Percentiles rank a stretch among this genome's conserved stretches.
Evolutionary conservation across 2,329 filamentous ascomycete species (phyloP).

Genomic region (Botrytis hyacinthi): DNA sequence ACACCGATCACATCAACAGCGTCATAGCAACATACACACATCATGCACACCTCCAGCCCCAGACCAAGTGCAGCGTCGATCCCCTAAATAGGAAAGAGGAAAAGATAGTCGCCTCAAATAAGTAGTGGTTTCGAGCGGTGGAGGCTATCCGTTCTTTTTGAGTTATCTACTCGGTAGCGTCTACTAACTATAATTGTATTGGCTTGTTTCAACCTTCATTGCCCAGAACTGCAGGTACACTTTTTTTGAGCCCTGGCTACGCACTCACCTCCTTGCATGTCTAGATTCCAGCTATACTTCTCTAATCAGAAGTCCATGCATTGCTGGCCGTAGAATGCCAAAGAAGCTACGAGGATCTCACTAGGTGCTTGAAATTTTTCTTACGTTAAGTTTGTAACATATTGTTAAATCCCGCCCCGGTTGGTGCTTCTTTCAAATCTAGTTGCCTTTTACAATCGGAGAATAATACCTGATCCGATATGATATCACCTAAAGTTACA

Average conservation of each 20-base stretch:
- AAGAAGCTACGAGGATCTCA: conserved; percentile 5
- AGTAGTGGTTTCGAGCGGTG: neutral
- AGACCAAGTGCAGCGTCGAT: conserved; percentile 7
- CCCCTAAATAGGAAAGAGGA: conserved; percentile 2
- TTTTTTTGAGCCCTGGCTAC: neutral
- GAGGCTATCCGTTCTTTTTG: neutral
- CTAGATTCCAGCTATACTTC: neutral
- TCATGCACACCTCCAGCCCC: neutral
- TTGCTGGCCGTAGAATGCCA: neutral
- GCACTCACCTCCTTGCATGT: neutral
- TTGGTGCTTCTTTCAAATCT: neutral
- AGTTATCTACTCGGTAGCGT: conserved; percentile 4
- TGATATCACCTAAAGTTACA: neutral
- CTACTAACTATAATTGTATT: neutral
- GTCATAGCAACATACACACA: conserved; percentile 4
- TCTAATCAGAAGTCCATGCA: neutral
- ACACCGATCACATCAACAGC: conserved; percentile 3
- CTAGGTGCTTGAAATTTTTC: neutral
- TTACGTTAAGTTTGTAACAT: neutral
- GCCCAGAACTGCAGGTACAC: conserved; percentile 9
- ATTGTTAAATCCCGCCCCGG: neutral
- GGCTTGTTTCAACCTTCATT: neutral
- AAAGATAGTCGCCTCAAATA: neutral
- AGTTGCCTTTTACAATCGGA: neutral
- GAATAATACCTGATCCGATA: neutral